Percentiles rank a stretch among this genome's conserved stretches.
These are phyloP conservation scores for Xylaria sp. DNA, from an alignment of 2,329 filamentous ascomycete genomes.

Conservation along the genomic window DNA sequence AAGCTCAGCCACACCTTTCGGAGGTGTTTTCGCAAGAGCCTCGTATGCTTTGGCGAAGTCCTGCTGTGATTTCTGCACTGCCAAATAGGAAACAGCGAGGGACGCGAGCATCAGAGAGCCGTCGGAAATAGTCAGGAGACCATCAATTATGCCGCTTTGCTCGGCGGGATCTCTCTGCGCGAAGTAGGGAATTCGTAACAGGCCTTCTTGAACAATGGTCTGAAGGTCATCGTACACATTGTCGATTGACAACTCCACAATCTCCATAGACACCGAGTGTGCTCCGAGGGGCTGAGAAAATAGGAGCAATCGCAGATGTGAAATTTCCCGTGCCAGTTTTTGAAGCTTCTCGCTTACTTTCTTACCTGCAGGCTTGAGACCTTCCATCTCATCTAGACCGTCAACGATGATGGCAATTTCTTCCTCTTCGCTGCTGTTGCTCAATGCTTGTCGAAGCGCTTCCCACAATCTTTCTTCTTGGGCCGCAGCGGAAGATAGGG, in stretches of 20 bases:
- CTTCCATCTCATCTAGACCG: conserved; percentile 37
- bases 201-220: conserved; percentile 33
- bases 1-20: conserved; percentile 24
- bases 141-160: conserved; percentile 27
- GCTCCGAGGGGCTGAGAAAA: conserved; percentile 34
- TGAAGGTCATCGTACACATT: conserved; percentile 34
- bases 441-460: conserved; percentile 30
- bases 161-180: conserved; percentile 15
- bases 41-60: conserved; percentile 31
- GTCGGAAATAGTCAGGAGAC: conserved; percentile 26
- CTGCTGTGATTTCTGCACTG: conserved; percentile 26
- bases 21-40: conserved; percentile 25
- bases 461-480: conserved; percentile 36
- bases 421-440: conserved; percentile 31
- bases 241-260: conserved; percentile 30
- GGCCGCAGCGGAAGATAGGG: conserved; percentile 17
- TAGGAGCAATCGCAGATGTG: conserved; percentile 26
- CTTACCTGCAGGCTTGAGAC: conserved; percentile 35
- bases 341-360: conserved; percentile 33
- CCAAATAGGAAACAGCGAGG: conserved; percentile 31
- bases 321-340: conserved; percentile 22
- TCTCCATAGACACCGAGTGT: conserved; percentile 21
- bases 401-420: conserved; percentile 34
- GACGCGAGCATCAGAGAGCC: conserved; percentile 30
- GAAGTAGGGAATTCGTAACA: conserved; percentile 21